Conservation (phyloP, 768 basidiomycete genomes). For the Boletus rufocinnamomeus region DNA sequence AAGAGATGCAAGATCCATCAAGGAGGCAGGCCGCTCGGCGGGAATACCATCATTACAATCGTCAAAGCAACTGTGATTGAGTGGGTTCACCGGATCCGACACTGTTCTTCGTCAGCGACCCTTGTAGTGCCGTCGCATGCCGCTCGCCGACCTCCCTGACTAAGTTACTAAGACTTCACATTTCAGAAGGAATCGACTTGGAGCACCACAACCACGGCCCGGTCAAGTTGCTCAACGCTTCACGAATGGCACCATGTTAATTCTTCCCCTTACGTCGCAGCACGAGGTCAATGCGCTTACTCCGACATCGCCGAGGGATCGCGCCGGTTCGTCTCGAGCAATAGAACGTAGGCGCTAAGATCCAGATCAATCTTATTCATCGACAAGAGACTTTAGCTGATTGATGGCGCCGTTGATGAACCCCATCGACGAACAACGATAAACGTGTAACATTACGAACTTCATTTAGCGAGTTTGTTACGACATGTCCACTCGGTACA, state of each 20-base stretch:
- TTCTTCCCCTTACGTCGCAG: neutral
- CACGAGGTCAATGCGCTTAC: neutral
- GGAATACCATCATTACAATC: constrained; percentile 6
- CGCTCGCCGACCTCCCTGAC: neutral
- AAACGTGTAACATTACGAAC: neutral
- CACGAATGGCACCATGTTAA: neutral
- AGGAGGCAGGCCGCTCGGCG: neutral
- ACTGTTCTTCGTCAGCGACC: neutral
- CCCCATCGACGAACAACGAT: neutral
- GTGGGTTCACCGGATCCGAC: neutral
- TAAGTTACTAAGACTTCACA: neutral
- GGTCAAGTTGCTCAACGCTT: neutral
- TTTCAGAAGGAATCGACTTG: neutral
- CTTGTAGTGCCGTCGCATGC: neutral
- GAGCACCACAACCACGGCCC: neutral
- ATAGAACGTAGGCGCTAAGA: neutral
- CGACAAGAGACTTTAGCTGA: neutral
- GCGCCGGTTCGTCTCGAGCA: neutral
- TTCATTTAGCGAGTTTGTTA: neutral
- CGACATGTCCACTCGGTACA: neutral
- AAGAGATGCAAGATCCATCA: neutral
- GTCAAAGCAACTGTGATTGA: neutral
- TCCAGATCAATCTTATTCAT: neutral
- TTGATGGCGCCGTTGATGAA: neutral
- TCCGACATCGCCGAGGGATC: neutral